These are phyloP conservation scores for Diversispora eburnea DNA, from an alignment of 192 early-diverging fungal genomes.

Conservation along the genomic window DNA sequence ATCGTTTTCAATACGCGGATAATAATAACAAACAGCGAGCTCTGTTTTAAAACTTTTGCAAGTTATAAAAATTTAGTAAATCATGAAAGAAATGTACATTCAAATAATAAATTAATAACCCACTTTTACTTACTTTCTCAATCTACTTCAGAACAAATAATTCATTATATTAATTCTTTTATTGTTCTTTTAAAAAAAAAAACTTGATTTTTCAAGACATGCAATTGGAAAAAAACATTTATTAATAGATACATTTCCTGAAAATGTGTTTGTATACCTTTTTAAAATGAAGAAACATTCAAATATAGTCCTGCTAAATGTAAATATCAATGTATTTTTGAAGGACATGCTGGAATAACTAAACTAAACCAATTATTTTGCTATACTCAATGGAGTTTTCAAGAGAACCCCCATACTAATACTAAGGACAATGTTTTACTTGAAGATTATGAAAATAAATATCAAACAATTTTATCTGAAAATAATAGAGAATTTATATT, in stretches of 20 bases:
- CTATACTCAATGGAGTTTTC: too few species aligned
- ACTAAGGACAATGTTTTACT: too few species aligned
- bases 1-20: too few species aligned
- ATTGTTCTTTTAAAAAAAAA: not conserved
- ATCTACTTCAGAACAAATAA: not conserved
- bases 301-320: too few species aligned
- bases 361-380: too few species aligned
- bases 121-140: constrained; percentile 2
- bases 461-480: too few species aligned
- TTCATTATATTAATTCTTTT: constrained; percentile 2
- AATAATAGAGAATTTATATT: too few species aligned
- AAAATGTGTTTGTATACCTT: not conserved
- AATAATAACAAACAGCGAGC: not conserved
- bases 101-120: not conserved
- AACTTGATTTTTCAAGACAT: not conserved
- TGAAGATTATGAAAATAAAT: too few species aligned
- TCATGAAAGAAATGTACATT: not conserved
- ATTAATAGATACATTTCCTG: not conserved
- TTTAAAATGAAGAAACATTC: too few species aligned
- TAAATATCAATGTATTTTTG: too few species aligned
- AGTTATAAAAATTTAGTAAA: not conserved
- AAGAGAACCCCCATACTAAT: too few species aligned
- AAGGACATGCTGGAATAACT: too few species aligned
- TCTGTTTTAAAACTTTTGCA: constrained; percentile 5
- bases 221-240: not conserved